phyloP scores from a whole-genome alignment of 2,329 filamentous ascomycete genomes.

The Fusarium subglutinans region DNA sequence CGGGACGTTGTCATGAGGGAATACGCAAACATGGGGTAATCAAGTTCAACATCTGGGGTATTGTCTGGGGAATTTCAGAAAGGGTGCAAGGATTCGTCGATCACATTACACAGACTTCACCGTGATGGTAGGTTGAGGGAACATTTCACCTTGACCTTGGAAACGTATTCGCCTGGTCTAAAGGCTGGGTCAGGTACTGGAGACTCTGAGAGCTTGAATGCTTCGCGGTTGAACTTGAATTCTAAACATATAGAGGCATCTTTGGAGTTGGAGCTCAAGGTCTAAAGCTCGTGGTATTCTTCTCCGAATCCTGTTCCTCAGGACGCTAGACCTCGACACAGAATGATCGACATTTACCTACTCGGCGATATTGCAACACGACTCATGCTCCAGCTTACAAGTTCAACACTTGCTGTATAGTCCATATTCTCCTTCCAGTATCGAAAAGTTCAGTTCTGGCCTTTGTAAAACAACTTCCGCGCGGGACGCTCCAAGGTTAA shows the following conservation, averaged over 20 bases:
- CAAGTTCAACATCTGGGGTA: background rate
- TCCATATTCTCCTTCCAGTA: background rate
- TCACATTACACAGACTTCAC: background rate
- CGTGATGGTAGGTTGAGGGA: background rate
- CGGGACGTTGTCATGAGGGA: background rate
- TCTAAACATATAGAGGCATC: background rate
- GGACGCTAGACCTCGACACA: background rate
- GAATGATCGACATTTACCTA: background rate
- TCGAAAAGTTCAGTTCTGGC: background rate
- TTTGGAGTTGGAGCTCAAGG: background rate
- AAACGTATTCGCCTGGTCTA: background rate
- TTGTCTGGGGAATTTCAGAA: background rate
- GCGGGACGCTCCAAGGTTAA: background rate
- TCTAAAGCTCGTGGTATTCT: background rate
- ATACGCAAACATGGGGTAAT: background rate
- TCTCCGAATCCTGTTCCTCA: background rate
- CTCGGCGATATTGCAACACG: background rate
- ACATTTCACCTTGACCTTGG: background rate
- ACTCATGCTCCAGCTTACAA: background rate
- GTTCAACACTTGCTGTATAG: background rate
- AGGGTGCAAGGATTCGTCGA: background rate
- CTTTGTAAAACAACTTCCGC: background rate
- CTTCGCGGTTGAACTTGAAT: background rate
- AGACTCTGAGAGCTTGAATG: background rate
- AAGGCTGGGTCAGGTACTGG: background rate